phyloP scores from a whole-genome alignment of 805 yeast species.

The Nakazawaea ernobii region DNA sequence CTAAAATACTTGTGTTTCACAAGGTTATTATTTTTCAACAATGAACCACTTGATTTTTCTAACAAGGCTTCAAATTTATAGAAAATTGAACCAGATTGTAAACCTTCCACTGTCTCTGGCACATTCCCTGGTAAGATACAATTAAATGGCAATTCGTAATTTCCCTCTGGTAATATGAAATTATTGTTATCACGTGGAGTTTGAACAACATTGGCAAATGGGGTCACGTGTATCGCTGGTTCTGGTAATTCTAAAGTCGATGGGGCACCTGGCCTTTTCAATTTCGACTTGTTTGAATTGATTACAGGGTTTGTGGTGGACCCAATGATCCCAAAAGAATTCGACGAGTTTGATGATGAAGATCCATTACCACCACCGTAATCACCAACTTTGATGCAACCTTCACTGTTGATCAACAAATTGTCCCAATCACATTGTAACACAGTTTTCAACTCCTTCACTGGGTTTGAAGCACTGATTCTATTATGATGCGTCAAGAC shows the following conservation, averaged over 20 bases:
- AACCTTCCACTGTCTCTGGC: conserved; percentile 47
- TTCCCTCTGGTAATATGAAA: conserved; percentile 43
- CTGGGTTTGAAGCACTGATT: conserved; percentile 24
- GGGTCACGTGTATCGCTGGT: conserved; percentile 16
- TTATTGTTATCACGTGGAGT: conserved; percentile 24
- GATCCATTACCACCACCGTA: conserved; percentile 29
- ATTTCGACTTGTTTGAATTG: neutral
- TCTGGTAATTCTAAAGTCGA: conserved; percentile 10
- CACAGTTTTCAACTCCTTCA: conserved; percentile 32
- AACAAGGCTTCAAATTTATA: conserved; percentile 36
- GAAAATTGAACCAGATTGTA: conserved; percentile 33
- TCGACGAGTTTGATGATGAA: conserved; percentile 1
- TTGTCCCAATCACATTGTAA: conserved; percentile 44
- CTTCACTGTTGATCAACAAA: conserved; percentile 33
- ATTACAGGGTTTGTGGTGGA: neutral
- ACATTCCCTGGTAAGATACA: conserved; percentile 38
- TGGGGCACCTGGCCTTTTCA: conserved; percentile 12
- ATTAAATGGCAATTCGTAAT: conserved; percentile 44
- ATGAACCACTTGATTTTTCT: conserved; percentile 27
- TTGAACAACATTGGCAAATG: conserved; percentile 24
- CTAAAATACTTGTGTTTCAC: conserved; percentile 33
- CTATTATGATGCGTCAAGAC: conserved; percentile 23
- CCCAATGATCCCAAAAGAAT: neutral
- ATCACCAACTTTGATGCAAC: conserved; percentile 32
- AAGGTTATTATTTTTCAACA: conserved; percentile 14